Evolutionary conservation across 805 yeast species (phyloP), one percentile per base, ranked within the genome.

Genomic region (Barnettozyma wickerhamii): DNA sequence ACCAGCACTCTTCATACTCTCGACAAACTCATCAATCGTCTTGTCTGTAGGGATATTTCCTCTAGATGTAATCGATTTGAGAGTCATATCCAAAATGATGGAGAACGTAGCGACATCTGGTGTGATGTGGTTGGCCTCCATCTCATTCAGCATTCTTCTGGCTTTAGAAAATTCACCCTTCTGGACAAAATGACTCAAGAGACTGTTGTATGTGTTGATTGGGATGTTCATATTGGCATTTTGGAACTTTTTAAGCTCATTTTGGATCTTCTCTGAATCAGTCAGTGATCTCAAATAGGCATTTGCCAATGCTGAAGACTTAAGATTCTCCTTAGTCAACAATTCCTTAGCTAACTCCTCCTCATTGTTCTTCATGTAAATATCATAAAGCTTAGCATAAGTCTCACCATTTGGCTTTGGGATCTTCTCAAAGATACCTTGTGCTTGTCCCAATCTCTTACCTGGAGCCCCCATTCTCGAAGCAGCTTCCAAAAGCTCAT

Each of bases 71-170:
- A 68, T 63, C 27, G 62, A 42, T 53, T 75, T 77, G 62, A 81
- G 67, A 47, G 71, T 65, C 38, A 71, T 59, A 51, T 81, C 79
- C 39, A 81, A 67, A 19, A 81, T 61, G 27, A 74, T 71, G 4
- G 89, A 73, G 59, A 76, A 76, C 3, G 90, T 81, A 14, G 77
- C 77, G 34, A 77, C 66, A 55, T 79, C 85, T 20, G 83, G 82
- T 28, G 65, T 52, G 19, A 81, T 58, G 4, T 62, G 55, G 19
- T 63, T 43, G 24, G 56, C 56, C 30, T 53, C 55, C 76, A 80
- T 72, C 43, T 64, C 63, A 26, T 68, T 63, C 31, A 82, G 58
- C 12, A 75, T 64, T n/a, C 64, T 66, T n/a, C 65, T 64, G 4
- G 81, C 81, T 35, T 66, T 65, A 23, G 64, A 68, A 44, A 56